Percentiles rank a stretch among this genome's conserved stretches.
Evolutionary conservation across 108 stramenopile species (phyloP).

Genomic region (Cyclostephanos invisitatus): DNA sequence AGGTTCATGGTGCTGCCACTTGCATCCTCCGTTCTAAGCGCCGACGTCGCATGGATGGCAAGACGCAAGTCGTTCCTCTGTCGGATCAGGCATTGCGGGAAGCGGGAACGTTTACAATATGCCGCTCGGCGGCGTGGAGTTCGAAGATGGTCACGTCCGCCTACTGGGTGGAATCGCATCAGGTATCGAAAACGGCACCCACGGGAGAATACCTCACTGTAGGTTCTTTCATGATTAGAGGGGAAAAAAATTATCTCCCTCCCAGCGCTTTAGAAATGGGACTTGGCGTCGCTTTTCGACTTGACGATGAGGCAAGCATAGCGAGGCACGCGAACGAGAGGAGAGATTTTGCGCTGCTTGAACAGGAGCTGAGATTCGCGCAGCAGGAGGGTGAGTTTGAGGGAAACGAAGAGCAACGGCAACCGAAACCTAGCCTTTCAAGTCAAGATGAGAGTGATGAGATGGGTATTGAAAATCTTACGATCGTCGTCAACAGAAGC

Average conservation of each 20-base stretch:
- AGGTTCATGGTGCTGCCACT: constrained; percentile 94
- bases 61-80: constrained; percentile 71
- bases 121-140: constrained; percentile 91
- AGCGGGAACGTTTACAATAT: constrained; percentile 89
- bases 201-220: constrained; percentile 96
- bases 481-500: not conserved
- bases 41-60: constrained; percentile 55
- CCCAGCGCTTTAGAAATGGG: constrained; percentile 94
- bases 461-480: not conserved
- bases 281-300: constrained; percentile 87
- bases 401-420: constrained; percentile 3
- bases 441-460: not conserved
- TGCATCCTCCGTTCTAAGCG: constrained; percentile 90
- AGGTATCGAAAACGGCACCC: constrained; percentile 96
- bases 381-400: constrained; percentile 3
- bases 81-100: constrained; percentile 82
- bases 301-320: constrained; percentile 87
- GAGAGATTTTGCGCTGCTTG: constrained; percentile 78
- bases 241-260: constrained; percentile 95
- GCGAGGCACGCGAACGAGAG: constrained; percentile 90
- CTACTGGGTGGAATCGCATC: constrained; percentile 94
- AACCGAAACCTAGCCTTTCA: not conserved
- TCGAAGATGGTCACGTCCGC: constrained; percentile 88
- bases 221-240: constrained; percentile 97
- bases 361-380: constrained; percentile 30